Conservation (phyloP, 169 alveolate genomes). For the Miamiensis avidus region DNA sequence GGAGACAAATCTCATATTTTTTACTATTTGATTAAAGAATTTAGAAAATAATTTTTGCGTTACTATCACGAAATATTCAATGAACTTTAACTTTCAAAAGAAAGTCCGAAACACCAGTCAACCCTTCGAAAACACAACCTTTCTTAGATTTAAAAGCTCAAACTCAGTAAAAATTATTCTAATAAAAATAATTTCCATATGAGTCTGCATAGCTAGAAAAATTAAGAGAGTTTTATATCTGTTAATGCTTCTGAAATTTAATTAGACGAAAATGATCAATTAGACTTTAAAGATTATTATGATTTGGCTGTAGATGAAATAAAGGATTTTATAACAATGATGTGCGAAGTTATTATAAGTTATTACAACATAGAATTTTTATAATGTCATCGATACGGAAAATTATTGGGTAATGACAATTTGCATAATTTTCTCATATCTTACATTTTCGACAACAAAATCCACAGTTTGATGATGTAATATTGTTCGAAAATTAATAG, state of each 20-base stretch:
- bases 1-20: too few species aligned
- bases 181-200: too few species aligned
- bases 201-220: too few species aligned
- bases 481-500: neutral
- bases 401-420: neutral
- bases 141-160: too few species aligned
- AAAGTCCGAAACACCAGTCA: too few species aligned
- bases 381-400: neutral
- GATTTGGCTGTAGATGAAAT: neutral
- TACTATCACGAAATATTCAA: neutral
- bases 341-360: neutral
- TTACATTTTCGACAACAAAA: neutral
- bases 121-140: too few species aligned
- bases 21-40: neutral
- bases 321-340: neutral
- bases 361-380: neutral
- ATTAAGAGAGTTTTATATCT: neutral
- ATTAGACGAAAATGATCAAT: neutral
- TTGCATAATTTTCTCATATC: neutral
- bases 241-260: neutral
- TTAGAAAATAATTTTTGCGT: neutral
- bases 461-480: too few species aligned
- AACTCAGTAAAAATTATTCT: too few species aligned
- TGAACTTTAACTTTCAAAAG: neutral
- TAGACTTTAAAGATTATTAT: neutral